Percentiles rank a stretch among this genome's conserved stretches.
Evolutionary conservation across 2,329 filamentous ascomycete species (phyloP).

Genomic region (Verticillium albo-atrum): DNA sequence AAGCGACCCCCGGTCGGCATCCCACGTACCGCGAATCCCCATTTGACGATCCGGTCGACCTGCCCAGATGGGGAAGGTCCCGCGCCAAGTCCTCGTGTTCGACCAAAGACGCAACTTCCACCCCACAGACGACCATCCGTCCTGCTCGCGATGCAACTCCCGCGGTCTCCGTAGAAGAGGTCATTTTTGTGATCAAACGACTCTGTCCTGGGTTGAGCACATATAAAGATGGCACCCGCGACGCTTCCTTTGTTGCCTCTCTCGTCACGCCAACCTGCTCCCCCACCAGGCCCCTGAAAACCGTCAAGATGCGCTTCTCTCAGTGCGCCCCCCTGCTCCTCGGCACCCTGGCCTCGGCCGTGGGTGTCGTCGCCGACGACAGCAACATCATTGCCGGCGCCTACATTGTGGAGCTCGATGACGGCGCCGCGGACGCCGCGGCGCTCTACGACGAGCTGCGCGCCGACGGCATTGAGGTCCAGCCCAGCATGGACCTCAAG

Average conservation of each 20-base stretch:
- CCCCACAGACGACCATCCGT: neutral
- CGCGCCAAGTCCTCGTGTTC: neutral
- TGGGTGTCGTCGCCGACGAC: neutral
- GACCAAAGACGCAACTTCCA: neutral
- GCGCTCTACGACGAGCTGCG: constrained; percentile 13
- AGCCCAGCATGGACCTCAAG: constrained; percentile 15
- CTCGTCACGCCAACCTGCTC: neutral
- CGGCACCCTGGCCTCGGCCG: neutral
- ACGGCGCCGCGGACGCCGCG: constrained; percentile 6
- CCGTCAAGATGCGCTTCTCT: neutral
- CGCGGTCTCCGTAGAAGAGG: neutral
- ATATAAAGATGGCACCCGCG: neutral
- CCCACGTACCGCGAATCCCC: neutral
- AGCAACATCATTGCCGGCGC: constrained; percentile 12
- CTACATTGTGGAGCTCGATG: constrained; percentile 20
- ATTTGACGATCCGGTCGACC: neutral
- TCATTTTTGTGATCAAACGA: neutral
- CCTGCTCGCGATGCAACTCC: neutral
- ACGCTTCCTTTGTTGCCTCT: neutral
- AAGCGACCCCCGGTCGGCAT: neutral
- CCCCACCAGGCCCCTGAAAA: neutral
- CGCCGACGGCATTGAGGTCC: constrained; percentile 10
- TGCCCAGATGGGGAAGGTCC: neutral
- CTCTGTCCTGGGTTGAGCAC: neutral
- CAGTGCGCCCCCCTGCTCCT: neutral